Evolutionary conservation across 202 grass and related monocot species (phyloP).

Genomic region (Setaria viridis): DNA sequence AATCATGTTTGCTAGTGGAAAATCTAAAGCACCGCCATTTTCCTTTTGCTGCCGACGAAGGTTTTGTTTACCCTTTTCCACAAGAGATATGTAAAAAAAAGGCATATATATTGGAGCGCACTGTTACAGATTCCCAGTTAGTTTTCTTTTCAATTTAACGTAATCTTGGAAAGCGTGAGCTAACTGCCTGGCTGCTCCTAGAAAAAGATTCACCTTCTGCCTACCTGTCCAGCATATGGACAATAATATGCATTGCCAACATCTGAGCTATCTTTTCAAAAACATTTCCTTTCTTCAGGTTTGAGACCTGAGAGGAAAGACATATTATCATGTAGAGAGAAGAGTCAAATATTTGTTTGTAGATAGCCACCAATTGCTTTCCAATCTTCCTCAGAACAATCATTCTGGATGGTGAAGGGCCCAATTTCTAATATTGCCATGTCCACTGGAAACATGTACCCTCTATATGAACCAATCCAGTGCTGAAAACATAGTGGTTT

Average conservation of each 20-base stretch:
- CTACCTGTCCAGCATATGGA: constrained; percentile 31
- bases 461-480: constrained; percentile 19
- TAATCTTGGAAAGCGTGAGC: constrained; percentile 1
- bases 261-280: constrained; percentile 31
- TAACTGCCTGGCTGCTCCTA: neutral
- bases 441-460: constrained; percentile 4
- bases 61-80: neutral
- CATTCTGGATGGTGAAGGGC: constrained; percentile 29
- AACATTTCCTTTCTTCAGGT: constrained; percentile 12
- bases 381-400: constrained; percentile 22
- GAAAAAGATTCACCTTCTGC: constrained; percentile 7
- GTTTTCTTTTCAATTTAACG: neutral
- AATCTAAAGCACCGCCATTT: constrained; percentile 12
- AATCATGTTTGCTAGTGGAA: neutral
- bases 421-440: constrained; percentile 12
- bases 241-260: constrained; percentile 15
- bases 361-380: constrained; percentile 30
- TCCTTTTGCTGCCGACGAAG: neutral
- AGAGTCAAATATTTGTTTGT: constrained; percentile 12
- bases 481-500: constrained; percentile 44
- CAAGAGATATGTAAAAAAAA: too few relatives aligned
- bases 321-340: neutral
- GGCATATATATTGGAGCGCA: too few relatives aligned
- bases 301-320: neutral
- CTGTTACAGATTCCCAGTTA: too few relatives aligned